Evolutionary conservation across 306 rosid genomes (phyloP).

Genomic region (Casuarina cunninghamiana): DNA sequence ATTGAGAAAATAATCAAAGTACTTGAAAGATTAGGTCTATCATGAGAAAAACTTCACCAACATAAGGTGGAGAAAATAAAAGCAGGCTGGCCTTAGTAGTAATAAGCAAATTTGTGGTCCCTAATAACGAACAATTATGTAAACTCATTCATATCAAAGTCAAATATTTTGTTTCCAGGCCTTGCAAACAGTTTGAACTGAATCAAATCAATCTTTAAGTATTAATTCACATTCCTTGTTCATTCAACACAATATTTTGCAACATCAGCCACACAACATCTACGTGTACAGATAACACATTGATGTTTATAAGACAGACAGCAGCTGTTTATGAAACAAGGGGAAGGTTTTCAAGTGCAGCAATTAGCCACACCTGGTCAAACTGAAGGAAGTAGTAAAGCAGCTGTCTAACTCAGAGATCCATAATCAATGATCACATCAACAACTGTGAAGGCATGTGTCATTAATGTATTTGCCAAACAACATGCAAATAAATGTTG

Average conservation of each 20-base stretch:
- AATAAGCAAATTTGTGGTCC: background rate
- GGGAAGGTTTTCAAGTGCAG: background rate
- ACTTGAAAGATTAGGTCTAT: background rate
- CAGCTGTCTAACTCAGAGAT: background rate
- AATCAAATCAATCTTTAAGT: background rate
- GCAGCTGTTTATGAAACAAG: no score
- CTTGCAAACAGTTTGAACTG: background rate
- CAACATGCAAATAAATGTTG: background rate
- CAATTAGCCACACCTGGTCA: background rate
- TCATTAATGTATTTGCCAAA: background rate
- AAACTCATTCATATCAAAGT: background rate
- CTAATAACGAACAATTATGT: background rate
- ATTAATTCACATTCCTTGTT: background rate
- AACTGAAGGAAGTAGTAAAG: background rate
- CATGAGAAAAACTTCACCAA: background rate
- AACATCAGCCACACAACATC: background rate
- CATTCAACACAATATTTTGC: background rate
- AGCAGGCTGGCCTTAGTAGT: background rate
- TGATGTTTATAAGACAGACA: no score
- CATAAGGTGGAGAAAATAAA: background rate
- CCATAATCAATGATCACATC: background rate
- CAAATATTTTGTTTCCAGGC: background rate
- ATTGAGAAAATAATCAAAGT: background rate
- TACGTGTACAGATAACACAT: no score
- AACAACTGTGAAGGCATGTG: background rate